Evolutionary conservation across 805 yeast species (phyloP).

Genomic region (Schwanniomyces vanrijiae): DNA sequence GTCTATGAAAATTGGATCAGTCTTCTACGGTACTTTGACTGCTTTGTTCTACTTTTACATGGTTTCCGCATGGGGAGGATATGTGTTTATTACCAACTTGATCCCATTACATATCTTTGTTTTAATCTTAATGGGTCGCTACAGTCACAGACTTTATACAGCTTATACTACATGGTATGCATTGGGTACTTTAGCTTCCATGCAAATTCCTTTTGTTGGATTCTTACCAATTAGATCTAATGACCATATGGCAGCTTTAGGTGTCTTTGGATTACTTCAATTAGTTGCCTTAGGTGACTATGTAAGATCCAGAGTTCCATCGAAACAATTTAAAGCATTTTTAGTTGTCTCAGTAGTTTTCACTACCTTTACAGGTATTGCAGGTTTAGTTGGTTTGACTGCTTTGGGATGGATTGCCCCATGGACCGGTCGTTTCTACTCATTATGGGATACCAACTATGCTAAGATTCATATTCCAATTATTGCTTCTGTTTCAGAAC

Average conservation of each 20-base stretch:
- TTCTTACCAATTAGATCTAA: constrained; percentile 94
- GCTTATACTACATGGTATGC: constrained; percentile 97
- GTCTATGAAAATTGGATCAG: constrained; percentile 87
- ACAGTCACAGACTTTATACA: constrained; percentile 75
- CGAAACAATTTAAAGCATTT: constrained; percentile 70
- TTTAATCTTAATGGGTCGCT: constrained; percentile 91
- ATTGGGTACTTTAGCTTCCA: constrained; percentile 94
- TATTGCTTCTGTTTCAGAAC: constrained; percentile 98
- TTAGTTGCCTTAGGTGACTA: constrained; percentile 84
- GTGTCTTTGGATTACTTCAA: constrained; percentile 94
- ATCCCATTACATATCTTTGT: constrained; percentile 95
- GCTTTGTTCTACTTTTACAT: constrained; percentile 93
- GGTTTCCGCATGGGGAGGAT: constrained; percentile 99
- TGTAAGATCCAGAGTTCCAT: constrained; percentile 69
- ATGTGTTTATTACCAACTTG: constrained; percentile 96
- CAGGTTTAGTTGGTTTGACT: constrained; percentile 76
- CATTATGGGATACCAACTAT: constrained; percentile 96
- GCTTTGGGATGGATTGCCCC: constrained; percentile 95
- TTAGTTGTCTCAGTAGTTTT: constrained; percentile 58
- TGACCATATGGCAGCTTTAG: constrained; percentile 98
- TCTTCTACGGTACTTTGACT: constrained; percentile 77
- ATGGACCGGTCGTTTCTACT: constrained; percentile 99
- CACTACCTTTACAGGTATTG: constrained; percentile 62
- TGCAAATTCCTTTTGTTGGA: constrained; percentile 99
- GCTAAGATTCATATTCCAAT: constrained; percentile 98